Evolutionary conservation across 768 basidiomycete species (phyloP).

Genomic region (Boletus subparvulus): DNA sequence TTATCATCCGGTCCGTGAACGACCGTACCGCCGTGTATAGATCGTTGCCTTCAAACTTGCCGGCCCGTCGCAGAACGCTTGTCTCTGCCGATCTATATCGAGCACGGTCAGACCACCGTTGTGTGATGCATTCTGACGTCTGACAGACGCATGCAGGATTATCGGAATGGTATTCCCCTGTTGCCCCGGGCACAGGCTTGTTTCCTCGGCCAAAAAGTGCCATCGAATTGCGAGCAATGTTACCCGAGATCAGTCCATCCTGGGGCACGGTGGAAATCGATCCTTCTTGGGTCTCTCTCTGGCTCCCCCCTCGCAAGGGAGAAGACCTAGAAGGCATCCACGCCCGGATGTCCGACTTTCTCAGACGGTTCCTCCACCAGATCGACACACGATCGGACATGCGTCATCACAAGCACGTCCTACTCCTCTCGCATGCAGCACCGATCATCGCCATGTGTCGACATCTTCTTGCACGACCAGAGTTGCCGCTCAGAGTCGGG

Average conservation of each 20-base stretch:
- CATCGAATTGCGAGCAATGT: slow-evolving; percentile 50
- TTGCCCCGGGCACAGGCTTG: slow-evolving; percentile 61
- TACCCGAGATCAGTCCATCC: slow-evolving; percentile 56
- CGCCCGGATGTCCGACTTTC: slow-evolving; percentile 52
- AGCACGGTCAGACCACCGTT: slow-evolving; percentile 56
- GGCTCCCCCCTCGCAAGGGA: slow-evolving; percentile 70
- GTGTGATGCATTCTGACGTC: slow-evolving; percentile 7
- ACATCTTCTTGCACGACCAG: slow-evolving; percentile 53
- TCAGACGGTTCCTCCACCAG: slow-evolving; percentile 50
- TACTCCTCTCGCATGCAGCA: slow-evolving; percentile 76
- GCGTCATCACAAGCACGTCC: slow-evolving; percentile 46
- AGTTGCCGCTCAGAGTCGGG: slow-evolving; percentile 60
- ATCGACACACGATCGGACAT: slow-evolving; percentile 44
- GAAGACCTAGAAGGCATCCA: slow-evolving; percentile 67
- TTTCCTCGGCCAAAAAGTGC: slow-evolving; percentile 73
- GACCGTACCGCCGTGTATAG: slow-evolving; percentile 34
- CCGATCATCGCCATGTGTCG: slow-evolving; percentile 66
- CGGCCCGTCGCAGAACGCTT: slow-evolving; percentile 62
- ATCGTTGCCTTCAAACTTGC: slow-evolving; percentile 85
- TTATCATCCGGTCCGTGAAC: neutral
- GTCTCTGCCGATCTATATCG: slow-evolving; percentile 68
- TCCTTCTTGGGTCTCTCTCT: slow-evolving; percentile 60
- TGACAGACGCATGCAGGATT: slow-evolving; percentile 43
- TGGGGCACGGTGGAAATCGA: slow-evolving; percentile 67
- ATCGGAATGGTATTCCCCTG: slow-evolving; percentile 80